These are phyloP conservation scores for Chalciporus piperatus DNA, from an alignment of 768 basidiomycete genomes.

Conservation along the genomic window DNA sequence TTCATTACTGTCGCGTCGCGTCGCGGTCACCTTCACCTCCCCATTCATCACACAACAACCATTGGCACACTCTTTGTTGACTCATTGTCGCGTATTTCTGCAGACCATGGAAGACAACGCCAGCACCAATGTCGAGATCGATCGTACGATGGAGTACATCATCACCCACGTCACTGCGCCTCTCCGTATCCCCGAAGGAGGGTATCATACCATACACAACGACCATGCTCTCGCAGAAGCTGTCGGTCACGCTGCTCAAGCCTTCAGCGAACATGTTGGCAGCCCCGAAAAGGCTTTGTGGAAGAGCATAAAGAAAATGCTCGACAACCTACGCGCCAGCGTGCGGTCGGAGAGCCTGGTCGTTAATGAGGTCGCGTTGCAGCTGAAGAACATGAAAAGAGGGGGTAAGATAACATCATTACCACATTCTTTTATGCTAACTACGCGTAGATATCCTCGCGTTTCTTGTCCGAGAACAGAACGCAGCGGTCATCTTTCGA, in stretches of 20 bases:
- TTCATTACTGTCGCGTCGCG: no score
- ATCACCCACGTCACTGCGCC: slow-evolving; percentile 34
- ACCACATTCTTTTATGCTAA: neutral
- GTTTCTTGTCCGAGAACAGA: slow-evolving; percentile 43
- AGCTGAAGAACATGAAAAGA: slow-evolving; percentile 17
- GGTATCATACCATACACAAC: slow-evolving; percentile 25
- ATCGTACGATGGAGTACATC: slow-evolving; percentile 22
- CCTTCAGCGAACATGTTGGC: slow-evolving; percentile 12
- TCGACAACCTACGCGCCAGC: slow-evolving; percentile 8
- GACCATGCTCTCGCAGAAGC: slow-evolving; percentile 27
- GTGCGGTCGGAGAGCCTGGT: slow-evolving; percentile 5
- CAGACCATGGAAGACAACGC: no score
- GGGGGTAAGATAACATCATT: slow-evolving; percentile 17
- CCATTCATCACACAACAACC: no score
- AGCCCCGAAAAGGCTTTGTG: slow-evolving; percentile 17
- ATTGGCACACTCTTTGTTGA: no score
- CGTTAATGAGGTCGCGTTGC: slow-evolving; percentile 9
- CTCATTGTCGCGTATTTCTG: no score
- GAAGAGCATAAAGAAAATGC: slow-evolving; percentile 27
- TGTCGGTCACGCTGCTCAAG: slow-evolving; percentile 16
- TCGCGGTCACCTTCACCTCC: no score
- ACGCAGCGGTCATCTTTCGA: slow-evolving; percentile 44
- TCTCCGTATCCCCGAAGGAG: slow-evolving; percentile 34
- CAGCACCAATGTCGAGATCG: no score
- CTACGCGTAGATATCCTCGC: slow-evolving; percentile 32